phyloP scores from a whole-genome alignment of 805 yeast species.

The Candida coquimbonensis region DNA sequence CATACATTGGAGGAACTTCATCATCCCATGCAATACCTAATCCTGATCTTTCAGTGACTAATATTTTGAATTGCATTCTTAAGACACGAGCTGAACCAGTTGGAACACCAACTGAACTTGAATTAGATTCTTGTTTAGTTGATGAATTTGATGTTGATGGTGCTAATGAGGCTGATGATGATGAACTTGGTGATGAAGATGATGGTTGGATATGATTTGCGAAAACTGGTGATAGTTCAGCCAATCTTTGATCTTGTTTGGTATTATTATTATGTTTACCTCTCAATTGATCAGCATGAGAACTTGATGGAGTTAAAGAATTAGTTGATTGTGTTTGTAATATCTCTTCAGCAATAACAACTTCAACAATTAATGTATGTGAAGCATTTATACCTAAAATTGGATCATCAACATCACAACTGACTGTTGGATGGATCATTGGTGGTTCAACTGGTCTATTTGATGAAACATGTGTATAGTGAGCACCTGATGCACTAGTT shows the following conservation, averaged over 20 bases:
- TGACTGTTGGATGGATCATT: slow-evolving; percentile 38
- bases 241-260: slow-evolving; percentile 32
- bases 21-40: slow-evolving; percentile 98
- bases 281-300: slow-evolving; percentile 9
- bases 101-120: slow-evolving; percentile 50
- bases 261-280: too few relatives aligned
- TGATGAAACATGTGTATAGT: slow-evolving; percentile 38
- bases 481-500: slow-evolving; percentile 45
- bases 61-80: slow-evolving; percentile 88
- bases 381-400: slow-evolving; percentile 68
- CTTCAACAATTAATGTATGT: slow-evolving; percentile 76
- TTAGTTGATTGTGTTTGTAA: slow-evolving; percentile 35
- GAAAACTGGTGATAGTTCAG: slow-evolving; percentile 37
- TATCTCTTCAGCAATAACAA: slow-evolving; percentile 90
- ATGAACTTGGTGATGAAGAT: slow-evolving; percentile 16
- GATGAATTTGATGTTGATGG: not conserved
- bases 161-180: slow-evolving; percentile 14
- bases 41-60: slow-evolving; percentile 84
- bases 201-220: slow-evolving; percentile 28
- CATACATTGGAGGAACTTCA: slow-evolving; percentile 96
- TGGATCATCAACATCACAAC: slow-evolving; percentile 81
- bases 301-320: slow-evolving; percentile 28
- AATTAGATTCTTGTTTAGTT: not conserved
- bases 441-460: slow-evolving; percentile 26
- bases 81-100: slow-evolving; percentile 95